phyloP scores from a whole-genome alignment of 2,329 filamentous ascomycete genomes.

The Myotisia sp. region DNA sequence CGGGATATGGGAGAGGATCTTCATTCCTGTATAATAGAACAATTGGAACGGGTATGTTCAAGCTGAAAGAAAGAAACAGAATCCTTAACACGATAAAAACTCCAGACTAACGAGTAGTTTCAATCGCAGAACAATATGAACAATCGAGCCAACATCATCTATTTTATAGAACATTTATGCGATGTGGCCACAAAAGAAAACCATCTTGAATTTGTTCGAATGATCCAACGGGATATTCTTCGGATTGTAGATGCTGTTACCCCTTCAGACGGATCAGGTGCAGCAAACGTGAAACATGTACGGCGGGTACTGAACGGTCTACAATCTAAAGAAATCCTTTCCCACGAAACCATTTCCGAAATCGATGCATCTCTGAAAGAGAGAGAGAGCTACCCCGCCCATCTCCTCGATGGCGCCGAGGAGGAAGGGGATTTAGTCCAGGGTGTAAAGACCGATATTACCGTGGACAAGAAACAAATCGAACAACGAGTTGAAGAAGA shows the following conservation, averaged over 20 bases:
- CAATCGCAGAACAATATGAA: conserved; percentile 75
- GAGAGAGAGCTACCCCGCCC: conserved; percentile 51
- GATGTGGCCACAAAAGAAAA: conserved; percentile 67
- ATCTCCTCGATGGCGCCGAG: conserved; percentile 37
- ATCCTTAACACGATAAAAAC: too few species aligned
- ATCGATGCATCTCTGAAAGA: conserved; percentile 74
- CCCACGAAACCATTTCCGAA: conserved; percentile 59
- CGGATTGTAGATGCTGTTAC: conserved; percentile 85
- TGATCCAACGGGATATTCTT: conserved; percentile 90
- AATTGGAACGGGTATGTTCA: conserved; percentile 67
- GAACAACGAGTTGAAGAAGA: conserved; percentile 97
- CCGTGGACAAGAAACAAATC: conserved; percentile 71
- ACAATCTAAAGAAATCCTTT: conserved; percentile 56
- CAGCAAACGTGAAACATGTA: conserved; percentile 87
- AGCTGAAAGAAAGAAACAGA: too few species aligned
- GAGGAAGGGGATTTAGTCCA: conserved; percentile 20
- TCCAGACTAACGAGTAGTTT: conserved; percentile 3
- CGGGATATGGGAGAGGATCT: conserved; percentile 92
- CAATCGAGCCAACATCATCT: conserved; percentile 95
- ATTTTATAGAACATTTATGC: conserved; percentile 91
- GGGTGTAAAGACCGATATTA: conserved; percentile 27
- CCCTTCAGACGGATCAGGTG: conserved; percentile 70
- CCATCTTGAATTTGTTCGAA: conserved; percentile 69
- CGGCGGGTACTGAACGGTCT: conserved; percentile 63
- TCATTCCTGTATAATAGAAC: conserved; percentile 92